Evolutionary conservation across 805 yeast genomes (phyloP), one percentile per base, ranked within the genome.

Genomic region (Ogataea polymorpha): DNA sequence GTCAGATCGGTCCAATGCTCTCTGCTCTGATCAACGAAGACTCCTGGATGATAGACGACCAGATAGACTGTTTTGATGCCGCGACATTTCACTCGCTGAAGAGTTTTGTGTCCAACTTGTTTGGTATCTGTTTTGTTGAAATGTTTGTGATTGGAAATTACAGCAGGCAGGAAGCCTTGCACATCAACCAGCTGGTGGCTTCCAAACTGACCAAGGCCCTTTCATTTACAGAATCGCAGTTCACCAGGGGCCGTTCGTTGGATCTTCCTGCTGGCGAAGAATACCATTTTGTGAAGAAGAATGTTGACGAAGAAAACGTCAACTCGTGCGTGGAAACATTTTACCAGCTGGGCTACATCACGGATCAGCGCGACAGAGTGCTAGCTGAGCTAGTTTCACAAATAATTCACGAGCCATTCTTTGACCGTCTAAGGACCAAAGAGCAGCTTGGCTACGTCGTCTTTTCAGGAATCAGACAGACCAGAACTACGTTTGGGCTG

Each of bases 361-460:
- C 69, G 45, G 69, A 84, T 62, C 63, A 60, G 32, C 51, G 62
- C 6, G 52, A 58, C 23, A 65, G 79, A 32, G 74, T 80, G 0
- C 56, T 75, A 40, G 71, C 84, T 10, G 87, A 82, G 36, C 64
- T 91, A 38, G 63, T 87, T 34, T 76, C 84, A 0, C 91, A 86
- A 46, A 74, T 89, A 48, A 68, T 84, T 36, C 79, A 76, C 50
- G 97, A 91, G 59, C 97, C 96, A 4, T 85, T 91, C 43, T 93
- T 91, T 64, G 82, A 87, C 56, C 85, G 85, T 48, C 72, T 91
- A 43, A 77, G 99, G 63, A 91, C 99, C 6, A 83, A 87, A 54
- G 98, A 91, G 65, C 98, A 93, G 62, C 72, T 91, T 23, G 99
- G 99, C 2, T 91, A 91, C 56, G 89, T 91, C 48, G 99, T 91